These are phyloP conservation scores for Amanita phalloides DNA, from an alignment of 768 basidiomycete species.

Conservation along the genomic window DNA sequence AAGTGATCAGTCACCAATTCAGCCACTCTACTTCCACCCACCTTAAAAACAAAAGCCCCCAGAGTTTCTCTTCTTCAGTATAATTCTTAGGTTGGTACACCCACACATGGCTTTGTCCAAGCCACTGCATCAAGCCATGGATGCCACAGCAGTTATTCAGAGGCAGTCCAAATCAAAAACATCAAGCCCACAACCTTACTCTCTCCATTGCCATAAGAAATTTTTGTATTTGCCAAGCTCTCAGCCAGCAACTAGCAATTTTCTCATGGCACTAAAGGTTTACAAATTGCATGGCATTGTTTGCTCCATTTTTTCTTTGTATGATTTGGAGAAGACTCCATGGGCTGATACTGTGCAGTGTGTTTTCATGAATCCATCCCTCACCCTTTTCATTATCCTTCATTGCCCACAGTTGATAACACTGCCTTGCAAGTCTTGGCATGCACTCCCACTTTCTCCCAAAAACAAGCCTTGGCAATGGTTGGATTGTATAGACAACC, in stretches of 20 bases:
- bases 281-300: conserved; percentile 5
- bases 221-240: conserved; percentile 12
- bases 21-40: conserved; percentile 13
- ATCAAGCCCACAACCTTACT: conserved; percentile 12
- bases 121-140: conserved; percentile 8
- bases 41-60: conserved; percentile 10
- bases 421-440: not conserved
- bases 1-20: no score
- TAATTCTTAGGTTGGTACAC: conserved; percentile 11
- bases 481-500: not conserved
- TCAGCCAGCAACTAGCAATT: conserved; percentile 3
- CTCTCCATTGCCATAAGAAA: conserved; percentile 14
- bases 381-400: no score
- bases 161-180: conserved; percentile 6
- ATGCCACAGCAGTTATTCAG: conserved; percentile 10
- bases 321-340: conserved; percentile 7
- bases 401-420: not conserved
- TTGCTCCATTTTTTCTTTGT: conserved; percentile 4
- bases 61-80: no score
- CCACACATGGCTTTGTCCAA: conserved; percentile 8
- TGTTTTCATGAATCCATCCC: conserved; percentile 8
- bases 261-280: conserved; percentile 7
- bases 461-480: not conserved
- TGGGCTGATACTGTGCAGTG: conserved; percentile 8
- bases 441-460: not conserved